These are phyloP conservation scores for Cyclotella atomus DNA, from an alignment of 108 stramenopile species.

Conservation along the genomic window DNA sequence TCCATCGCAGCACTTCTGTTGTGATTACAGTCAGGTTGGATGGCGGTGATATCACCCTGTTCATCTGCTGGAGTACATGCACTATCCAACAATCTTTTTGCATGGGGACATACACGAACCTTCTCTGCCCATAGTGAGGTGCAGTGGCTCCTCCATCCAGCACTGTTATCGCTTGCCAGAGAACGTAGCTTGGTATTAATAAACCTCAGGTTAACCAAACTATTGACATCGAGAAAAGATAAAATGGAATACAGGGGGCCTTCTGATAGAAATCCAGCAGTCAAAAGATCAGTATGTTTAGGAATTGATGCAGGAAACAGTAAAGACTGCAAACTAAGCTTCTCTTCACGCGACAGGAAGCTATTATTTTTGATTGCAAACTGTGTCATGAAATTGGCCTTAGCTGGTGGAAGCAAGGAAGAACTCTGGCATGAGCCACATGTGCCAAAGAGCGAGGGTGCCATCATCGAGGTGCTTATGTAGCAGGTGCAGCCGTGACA, in stretches of 20 bases:
- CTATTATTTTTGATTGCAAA: background rate
- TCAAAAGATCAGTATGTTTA: background rate
- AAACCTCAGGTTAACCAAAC: slow-evolving; percentile 15
- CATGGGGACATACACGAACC: slow-evolving; percentile 53
- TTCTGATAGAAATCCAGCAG: slow-evolving; percentile 18
- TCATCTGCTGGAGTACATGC: background rate
- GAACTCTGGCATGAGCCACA: background rate
- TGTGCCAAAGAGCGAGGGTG: background rate
- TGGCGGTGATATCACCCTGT: background rate
- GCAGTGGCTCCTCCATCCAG: slow-evolving; percentile 75
- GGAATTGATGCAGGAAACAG: background rate
- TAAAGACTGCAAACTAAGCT: background rate
- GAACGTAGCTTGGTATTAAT: slow-evolving; percentile 28
- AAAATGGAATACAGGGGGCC: slow-evolving; percentile 24
- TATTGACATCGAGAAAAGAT: slow-evolving; percentile 30
- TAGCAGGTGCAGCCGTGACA: background rate
- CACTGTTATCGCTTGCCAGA: slow-evolving; percentile 43
- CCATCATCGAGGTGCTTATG: background rate
- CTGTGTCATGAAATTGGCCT: background rate
- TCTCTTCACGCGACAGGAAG: background rate
- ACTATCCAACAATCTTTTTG: slow-evolving; percentile 23
- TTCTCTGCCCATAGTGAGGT: slow-evolving; percentile 60
- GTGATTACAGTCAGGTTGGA: background rate
- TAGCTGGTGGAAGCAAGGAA: background rate
- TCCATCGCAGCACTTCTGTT: slow-evolving; percentile 39